phyloP scores from a whole-genome alignment of 1,284 basidiomycete species.

The Erythrobasidium hasegawianum region DNA sequence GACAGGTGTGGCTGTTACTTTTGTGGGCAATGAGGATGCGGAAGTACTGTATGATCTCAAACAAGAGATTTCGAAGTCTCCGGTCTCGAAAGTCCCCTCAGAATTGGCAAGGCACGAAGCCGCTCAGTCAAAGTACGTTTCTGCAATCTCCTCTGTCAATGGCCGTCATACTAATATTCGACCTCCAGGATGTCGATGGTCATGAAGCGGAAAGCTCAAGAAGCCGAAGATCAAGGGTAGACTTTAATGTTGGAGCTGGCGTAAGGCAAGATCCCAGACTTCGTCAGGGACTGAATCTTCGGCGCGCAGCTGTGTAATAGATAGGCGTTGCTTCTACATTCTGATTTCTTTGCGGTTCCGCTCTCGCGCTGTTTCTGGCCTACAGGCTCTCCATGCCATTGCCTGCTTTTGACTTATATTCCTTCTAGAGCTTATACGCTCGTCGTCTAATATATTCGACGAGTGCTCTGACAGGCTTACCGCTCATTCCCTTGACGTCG shows the following conservation, averaged over 20 bases:
- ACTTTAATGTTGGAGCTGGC: not conserved
- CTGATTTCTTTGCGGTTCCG: no score
- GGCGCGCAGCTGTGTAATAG: no score
- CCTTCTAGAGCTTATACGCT: conserved; percentile 31
- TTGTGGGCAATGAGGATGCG: conserved; percentile 90
- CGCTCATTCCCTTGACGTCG: conserved; percentile 27
- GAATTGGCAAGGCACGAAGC: conserved; percentile 86
- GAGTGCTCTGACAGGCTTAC: conserved; percentile 33
- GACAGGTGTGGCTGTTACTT: conserved; percentile 85
- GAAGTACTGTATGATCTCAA: conserved; percentile 95
- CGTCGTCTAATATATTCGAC: conserved; percentile 28
- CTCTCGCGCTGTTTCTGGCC: no score
- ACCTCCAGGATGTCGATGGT: conserved; percentile 17
- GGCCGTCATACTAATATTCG: not conserved
- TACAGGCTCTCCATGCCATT: no score
- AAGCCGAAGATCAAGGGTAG: conserved; percentile 18
- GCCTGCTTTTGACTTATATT: no score
- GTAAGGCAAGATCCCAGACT: no score
- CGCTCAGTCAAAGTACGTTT: conserved; percentile 71
- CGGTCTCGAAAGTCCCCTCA: conserved; percentile 77
- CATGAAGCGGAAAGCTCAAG: conserved; percentile 33
- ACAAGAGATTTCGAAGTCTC: conserved; percentile 90
- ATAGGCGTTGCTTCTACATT: no score
- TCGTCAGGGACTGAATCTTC: no score
- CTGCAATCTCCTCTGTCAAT: not conserved